Percentiles rank a stretch among this genome's conserved stretches.
These are phyloP conservation scores for Zizania latifolia DNA, from an alignment of 176 grass and related monocot species.

Conservation along the genomic window DNA sequence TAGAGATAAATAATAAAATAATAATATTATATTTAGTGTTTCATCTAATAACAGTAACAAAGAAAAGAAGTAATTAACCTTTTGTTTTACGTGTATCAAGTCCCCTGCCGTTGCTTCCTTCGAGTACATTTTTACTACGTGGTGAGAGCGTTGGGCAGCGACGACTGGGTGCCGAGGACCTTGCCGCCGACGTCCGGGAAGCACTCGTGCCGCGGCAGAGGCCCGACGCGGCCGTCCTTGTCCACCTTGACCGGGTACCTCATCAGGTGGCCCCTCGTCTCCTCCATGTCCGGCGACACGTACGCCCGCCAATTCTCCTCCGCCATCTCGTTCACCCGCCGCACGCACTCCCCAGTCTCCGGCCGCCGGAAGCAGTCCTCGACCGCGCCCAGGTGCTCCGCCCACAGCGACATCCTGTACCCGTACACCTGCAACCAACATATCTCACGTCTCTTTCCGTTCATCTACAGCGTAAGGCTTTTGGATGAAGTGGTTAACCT, in stretches of 20 bases:
- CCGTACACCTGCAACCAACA: slow-evolving; percentile 42
- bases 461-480: not conserved
- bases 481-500: slow-evolving; percentile 17
- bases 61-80: too few relatives aligned
- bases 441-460: too few relatives aligned
- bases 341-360: slow-evolving; percentile 45
- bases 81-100: too few relatives aligned
- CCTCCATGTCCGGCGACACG: slow-evolving; percentile 32
- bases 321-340: slow-evolving; percentile 49
- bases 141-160: slow-evolving; percentile 48
- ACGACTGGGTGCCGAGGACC: slow-evolving; percentile 32
- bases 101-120: too few relatives aligned
- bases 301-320: slow-evolving; percentile 53
- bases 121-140: too few relatives aligned
- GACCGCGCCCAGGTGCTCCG: slow-evolving; percentile 46
- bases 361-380: slow-evolving; percentile 40
- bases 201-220: slow-evolving; percentile 24
- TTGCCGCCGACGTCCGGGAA: slow-evolving; percentile 53
- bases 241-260: slow-evolving; percentile 44
- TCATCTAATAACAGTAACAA: too few relatives aligned
- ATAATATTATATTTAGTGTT: too few relatives aligned
- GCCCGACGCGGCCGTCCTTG: slow-evolving; percentile 28
- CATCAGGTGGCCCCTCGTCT: slow-evolving; percentile 48
- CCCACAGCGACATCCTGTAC: slow-evolving; percentile 72
- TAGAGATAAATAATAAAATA: too few relatives aligned